Base-by-base conservation (phyloP, 805 yeast species). In the Candida pseudoglaebosa region DNA sequence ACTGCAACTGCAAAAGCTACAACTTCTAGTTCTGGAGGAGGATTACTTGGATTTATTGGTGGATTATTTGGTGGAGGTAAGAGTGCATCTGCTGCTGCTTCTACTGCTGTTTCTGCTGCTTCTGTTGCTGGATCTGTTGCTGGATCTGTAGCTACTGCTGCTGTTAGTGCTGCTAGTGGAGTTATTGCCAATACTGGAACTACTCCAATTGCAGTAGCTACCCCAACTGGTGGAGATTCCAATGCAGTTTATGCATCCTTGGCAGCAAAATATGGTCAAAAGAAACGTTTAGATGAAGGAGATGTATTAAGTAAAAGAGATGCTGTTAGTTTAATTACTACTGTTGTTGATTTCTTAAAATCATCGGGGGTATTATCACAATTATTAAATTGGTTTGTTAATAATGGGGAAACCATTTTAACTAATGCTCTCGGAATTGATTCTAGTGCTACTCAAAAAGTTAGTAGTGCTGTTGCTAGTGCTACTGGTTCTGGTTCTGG, bases 231-330 rank as follows among this genome's bases (percentile, higher is more conserved):
- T n/a, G n/a, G n/a, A n/a, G n/a, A n/a, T n/a, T n/a, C n/a, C n/a
- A n/a, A n/a, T n/a, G n/a, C n/a, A n/a, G n/a, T 15, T 15, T 10
- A 6, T 15, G 29, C 29, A 5, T 26, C 29, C 9, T 15, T 26
- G 6, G 29, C 29, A 10, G 29, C 29, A 5, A 26, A 6, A 5
- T 26, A 26, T 15, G 6, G 15, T 7, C 10, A 8, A 8, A 22
- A 22, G 26, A 26, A 26, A 13, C 29, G 29, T 26, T n/a, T 15
- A 10, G 30, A 10, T 24, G 48, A 48, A 21, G 53, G 46, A 17
- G 66, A 58, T 37, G 53, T 40, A 48, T 49, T 62, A 40, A 53
- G 47, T 44, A 62, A 61, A 57, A 60, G 67, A 55, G 70, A 62
- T 46, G 34, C 60, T 28, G 28, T 48, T 32, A 38, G 47, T 13